Evolutionary conservation across 352 stramenopile genomes (phyloP), one percentile per base, ranked within the genome.

Genomic region (Pythium coloratum): DNA sequence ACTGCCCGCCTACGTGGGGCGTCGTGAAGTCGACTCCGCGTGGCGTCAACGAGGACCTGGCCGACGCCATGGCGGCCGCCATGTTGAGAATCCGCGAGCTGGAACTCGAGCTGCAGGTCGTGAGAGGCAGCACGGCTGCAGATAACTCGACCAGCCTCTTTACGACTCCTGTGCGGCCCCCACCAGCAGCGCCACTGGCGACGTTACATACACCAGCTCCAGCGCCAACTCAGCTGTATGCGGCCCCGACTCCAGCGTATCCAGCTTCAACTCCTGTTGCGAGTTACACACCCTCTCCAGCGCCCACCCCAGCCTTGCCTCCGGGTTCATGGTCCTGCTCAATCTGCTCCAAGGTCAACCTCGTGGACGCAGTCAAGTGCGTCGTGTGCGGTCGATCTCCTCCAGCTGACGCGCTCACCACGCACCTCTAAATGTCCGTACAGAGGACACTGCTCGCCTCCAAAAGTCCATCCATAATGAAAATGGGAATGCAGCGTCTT

Each of bases 301-400:
- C 53, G 34, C 12, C 16, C 51, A 55, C 14, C 12, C 5, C 50
- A 4, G 20, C 62, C 3, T 50, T 67, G 32, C 24, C 57, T n/a
- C 59, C 51, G 2, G 44, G 66, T 4, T 72, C 69, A 18, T 95
- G 86, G 86, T 76, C 76, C n/a, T 95, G 86, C 46, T 72, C 64
- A 24, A 76, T 95, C 54, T 95, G 86, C 72, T 81, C 83, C 30
- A 95, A 92, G 63, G 68, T 75, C 12, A 95, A 95, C 61, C 32
- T 42, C 24, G 55, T 54, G 12, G 64, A 81, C 34, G 67, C 74
- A 0, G 46, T 76, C 42, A 89, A 88, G 71, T 95, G 86, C 69
- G 63, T 81, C 32, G 83, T 95, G 3, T 95, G 86, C 59, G 86
- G 86, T 7, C 84, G 84, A 20, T 71, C 82, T 9, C 80, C 75